phyloP scores from a whole-genome alignment of 2,329 filamentous ascomycete species.

The Fusarium nisikadoi region DNA sequence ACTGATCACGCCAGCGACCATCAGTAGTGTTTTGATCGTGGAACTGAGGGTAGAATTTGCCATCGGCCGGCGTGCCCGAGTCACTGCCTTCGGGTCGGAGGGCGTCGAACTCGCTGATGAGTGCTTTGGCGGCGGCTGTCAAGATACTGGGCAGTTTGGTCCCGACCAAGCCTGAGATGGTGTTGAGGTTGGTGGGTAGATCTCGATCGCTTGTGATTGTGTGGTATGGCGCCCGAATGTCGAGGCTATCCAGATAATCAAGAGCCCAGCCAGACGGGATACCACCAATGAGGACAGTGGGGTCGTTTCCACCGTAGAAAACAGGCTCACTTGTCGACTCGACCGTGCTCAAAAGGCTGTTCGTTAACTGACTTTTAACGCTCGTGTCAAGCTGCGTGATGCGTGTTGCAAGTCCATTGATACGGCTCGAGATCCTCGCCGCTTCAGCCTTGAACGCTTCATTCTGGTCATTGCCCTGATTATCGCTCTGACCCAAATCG shows the following conservation, averaged over 20 bases:
- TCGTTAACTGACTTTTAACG: fast-evolving
- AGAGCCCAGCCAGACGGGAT: slow-evolving; percentile 52
- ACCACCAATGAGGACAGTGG: slow-evolving; percentile 52
- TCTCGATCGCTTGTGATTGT: neutral
- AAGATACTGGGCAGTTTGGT: neutral
- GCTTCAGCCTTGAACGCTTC: neutral
- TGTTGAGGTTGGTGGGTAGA: neutral
- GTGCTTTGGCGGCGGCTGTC: neutral
- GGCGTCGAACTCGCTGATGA: neutral
- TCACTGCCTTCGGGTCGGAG: neutral
- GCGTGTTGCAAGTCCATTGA: neutral
- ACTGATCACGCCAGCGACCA: neutral
- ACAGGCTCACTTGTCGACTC: slow-evolving; percentile 39
- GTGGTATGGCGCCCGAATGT: slow-evolving; percentile 5
- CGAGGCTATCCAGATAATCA: slow-evolving; percentile 47
- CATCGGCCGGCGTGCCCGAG: fast-evolving
- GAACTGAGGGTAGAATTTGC: neutral
- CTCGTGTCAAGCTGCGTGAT: neutral
- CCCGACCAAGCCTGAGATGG: fast-evolving
- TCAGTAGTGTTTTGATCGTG: neutral
- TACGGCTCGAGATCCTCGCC: neutral
- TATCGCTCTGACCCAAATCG: neutral
- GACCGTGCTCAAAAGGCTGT: neutral
- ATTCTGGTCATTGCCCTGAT: neutral
- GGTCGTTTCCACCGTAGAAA: slow-evolving; percentile 49